A percentile compares a stretch with the other conserved stretches of the same genome.
phyloP scores from a whole-genome alignment of 306 rosid genomes.

The Cyclanthera cordifolia region DNA sequence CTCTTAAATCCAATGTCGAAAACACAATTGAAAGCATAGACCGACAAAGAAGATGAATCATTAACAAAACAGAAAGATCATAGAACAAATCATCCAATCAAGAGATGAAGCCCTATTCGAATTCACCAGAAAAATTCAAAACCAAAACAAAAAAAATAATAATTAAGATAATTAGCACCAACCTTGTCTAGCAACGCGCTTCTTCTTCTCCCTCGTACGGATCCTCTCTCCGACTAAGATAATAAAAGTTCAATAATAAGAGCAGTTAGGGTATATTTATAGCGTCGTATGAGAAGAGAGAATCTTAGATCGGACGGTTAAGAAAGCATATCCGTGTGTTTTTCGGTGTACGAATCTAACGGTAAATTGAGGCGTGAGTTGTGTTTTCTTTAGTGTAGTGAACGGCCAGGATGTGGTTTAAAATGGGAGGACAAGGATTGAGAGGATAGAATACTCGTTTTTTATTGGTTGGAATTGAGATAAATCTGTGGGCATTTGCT shows the following conservation, averaged over 20 bases:
- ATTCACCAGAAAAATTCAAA: background rate
- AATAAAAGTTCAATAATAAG: background rate
- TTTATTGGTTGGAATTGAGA: constrained; percentile 2
- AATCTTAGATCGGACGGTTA: constrained; percentile 9
- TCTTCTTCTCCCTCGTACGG: background rate
- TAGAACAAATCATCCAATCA: background rate
- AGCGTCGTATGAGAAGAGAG: background rate
- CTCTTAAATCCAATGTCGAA: background rate
- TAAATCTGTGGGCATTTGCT: background rate
- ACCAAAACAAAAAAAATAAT: background rate
- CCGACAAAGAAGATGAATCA: too few species aligned
- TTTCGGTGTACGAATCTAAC: constrained; percentile 10
- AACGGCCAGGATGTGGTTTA: constrained; percentile 9
- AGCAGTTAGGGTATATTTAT: constrained; percentile 5
- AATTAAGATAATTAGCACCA: background rate
- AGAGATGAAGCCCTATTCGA: background rate
- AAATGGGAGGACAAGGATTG: background rate
- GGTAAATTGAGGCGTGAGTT: constrained; percentile 6
- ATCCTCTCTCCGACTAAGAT: background rate
- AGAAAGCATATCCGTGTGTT: constrained; percentile 13
- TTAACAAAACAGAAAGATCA: background rate
- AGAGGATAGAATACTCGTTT: background rate
- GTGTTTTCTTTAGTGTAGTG: constrained; percentile 7
- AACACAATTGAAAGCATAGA: background rate
- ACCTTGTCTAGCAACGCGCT: background rate